Evolutionary conservation across 2,329 filamentous ascomycete genomes (phyloP).

Genomic region (Colletotrichum destructivum): DNA sequence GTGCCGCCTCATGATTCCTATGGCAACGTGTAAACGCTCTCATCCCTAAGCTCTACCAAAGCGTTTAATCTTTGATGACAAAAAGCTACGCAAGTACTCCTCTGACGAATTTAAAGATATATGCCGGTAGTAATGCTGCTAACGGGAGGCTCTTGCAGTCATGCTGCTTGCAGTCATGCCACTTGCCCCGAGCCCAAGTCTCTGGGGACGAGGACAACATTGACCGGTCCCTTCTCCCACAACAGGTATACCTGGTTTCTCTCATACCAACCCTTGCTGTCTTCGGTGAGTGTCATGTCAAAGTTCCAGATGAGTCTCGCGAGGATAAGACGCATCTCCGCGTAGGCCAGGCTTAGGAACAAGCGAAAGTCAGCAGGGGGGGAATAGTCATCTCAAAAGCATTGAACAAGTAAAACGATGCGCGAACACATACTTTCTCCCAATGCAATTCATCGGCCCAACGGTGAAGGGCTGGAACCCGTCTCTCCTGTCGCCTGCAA

Average conservation of each 20-base stretch:
- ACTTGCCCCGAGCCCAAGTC: background rate
- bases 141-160: background rate
- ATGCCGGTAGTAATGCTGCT: no score
- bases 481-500: constrained; percentile 55
- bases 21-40: no score
- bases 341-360: constrained; percentile 56
- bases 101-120: no score
- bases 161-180: background rate
- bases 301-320: constrained; percentile 62
- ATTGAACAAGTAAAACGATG: constrained; percentile 46
- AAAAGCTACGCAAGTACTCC: no score
- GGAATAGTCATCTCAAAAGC: background rate
- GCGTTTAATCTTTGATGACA: no score
- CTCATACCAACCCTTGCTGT: constrained; percentile 54
- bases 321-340: constrained; percentile 64
- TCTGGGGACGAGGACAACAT: constrained; percentile 18
- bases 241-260: constrained; percentile 55
- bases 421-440: constrained; percentile 59
- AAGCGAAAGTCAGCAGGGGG: background rate
- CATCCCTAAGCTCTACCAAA: no score
- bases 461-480: constrained; percentile 64
- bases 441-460: constrained; percentile 66
- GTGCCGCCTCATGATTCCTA: no score
- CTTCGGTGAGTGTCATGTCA: constrained; percentile 56
- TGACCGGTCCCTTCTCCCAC: constrained; percentile 53